Base-by-base conservation (phyloP, 352 stramenopile genomes). In the Globisporangium paddicum region DNA sequence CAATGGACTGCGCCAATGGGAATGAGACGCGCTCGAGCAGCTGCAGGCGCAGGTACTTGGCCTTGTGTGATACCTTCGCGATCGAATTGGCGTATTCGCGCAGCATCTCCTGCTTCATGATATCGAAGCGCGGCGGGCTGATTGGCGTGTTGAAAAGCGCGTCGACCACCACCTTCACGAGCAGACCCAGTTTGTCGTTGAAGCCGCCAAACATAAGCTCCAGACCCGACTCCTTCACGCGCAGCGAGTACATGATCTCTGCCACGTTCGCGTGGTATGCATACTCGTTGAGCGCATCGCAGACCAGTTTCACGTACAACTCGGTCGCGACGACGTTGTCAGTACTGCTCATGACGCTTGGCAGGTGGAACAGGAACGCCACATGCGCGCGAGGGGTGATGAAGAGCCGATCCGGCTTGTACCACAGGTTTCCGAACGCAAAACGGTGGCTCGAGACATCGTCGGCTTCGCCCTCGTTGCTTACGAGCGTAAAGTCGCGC, bases 191-290 rank as follows among this genome's bases (percentile, higher is more conserved):
- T 49, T 92, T 92, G 57, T 92, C 76, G 55, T 87, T 90, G 46
- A 88, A 92, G 14, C 82, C 82, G n/a, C 78, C 77, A 59, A 86
- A 84, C 34, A 88, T 61, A 25, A 92, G 64, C 61, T 90, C 78
- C 35, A 92, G 46, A 0, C 76, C 78, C 13, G 64, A 72, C 16
- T 89, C 82, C 37, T 86, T 90, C 2, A 87, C 67, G 18, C 75
- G 69, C 14, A 92, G 64, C 35, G 74, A 85, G 62, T 89, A 92
- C 63, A 72, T 84, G 35, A 90, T 69, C 57, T 89, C 77, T 0
- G 82, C 81, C 30, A 90, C 80, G 48, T 84, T 85, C 5, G 82
- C 82, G 10, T 87, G 73, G 64, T 92, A 92, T 13, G 82, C 73
- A 51, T 87, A 87, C 50, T 87, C 82, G 50, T 87, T 86, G 13